Conservation (phyloP, 495 filamentous ascomycete species). For the Hyaloscypha bicolor region DNA sequence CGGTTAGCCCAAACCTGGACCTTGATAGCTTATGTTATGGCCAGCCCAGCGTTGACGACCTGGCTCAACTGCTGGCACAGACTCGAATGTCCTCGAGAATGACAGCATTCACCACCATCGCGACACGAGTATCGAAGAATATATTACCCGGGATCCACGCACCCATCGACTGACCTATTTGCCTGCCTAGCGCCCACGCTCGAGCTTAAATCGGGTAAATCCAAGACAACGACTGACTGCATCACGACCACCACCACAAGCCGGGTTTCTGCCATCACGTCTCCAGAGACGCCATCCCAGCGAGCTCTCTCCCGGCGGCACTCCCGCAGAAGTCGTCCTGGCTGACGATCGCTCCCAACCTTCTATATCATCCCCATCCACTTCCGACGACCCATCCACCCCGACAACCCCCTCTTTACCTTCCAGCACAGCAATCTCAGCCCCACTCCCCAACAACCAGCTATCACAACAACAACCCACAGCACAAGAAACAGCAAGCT, state of each 20-base stretch:
- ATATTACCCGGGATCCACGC: constrained; percentile 15
- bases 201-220: constrained; percentile 24
- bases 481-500: constrained; percentile 14
- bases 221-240: constrained; percentile 1
- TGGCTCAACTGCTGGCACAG: neutral
- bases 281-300: constrained; percentile 6
- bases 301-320: constrained; percentile 27
- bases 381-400: constrained; percentile 47
- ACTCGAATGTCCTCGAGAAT: constrained; percentile 11
- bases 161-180: constrained; percentile 17
- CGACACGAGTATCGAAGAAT: neutral
- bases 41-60: neutral
- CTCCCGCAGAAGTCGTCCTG: constrained; percentile 45
- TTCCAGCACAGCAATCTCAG: constrained; percentile 42
- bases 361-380: constrained; percentile 34
- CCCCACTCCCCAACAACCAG: constrained; percentile 28
- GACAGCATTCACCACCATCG: constrained; percentile 10
- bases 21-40: constrained; percentile 13
- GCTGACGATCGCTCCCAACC: constrained; percentile 45
- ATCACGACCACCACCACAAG: constrained; percentile 9
- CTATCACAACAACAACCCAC: constrained; percentile 5
- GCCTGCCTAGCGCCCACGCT: neutral
- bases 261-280: constrained; percentile 13
- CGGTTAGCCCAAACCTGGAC: constrained; percentile 4
- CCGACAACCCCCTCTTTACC: constrained; percentile 41